Conservation (phyloP, 2,329 filamentous ascomycete genomes). For the Cladosporium sp. region DNA sequence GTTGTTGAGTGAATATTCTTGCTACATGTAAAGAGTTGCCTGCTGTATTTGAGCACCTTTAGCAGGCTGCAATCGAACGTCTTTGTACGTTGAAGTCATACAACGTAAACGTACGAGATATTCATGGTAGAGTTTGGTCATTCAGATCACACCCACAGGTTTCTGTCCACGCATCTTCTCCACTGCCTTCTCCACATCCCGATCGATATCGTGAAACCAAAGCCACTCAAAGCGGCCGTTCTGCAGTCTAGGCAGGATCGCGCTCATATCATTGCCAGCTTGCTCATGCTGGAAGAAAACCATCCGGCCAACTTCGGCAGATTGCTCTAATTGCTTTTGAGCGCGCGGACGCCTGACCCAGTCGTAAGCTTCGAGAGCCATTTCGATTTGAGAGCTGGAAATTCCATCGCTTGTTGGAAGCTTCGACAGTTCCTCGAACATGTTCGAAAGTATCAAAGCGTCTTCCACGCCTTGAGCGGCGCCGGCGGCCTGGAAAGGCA, state of each 20-base stretch:
- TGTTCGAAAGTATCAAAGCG: slow-evolving; percentile 24
- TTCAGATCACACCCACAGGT: no score
- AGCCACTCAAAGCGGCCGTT: background rate
- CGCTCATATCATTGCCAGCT: background rate
- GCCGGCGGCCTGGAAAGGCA: slow-evolving; percentile 18
- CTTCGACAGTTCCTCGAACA: slow-evolving; percentile 41
- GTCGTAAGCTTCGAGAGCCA: slow-evolving; percentile 23
- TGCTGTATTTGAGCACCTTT: no score
- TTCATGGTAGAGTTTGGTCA: no score
- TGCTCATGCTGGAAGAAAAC: background rate
- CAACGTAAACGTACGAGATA: no score
- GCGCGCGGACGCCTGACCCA: slow-evolving; percentile 12
- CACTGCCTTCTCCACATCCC: background rate
- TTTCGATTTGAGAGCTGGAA: slow-evolving; percentile 31
- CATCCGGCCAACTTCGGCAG: slow-evolving; percentile 5
- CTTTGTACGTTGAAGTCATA: no score
- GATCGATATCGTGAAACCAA: background rate
- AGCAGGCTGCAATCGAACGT: no score
- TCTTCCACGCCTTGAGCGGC: slow-evolving; percentile 21
- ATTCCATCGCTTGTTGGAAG: slow-evolving; percentile 15
- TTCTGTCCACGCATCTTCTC: background rate
- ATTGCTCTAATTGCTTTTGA: slow-evolving; percentile 15
- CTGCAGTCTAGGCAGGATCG: background rate
- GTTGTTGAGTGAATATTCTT: no score
- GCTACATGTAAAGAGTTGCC: no score